Base-by-base conservation (phyloP, 2,329 filamentous ascomycete genomes). In the Aureobasidium sp. region DNA sequence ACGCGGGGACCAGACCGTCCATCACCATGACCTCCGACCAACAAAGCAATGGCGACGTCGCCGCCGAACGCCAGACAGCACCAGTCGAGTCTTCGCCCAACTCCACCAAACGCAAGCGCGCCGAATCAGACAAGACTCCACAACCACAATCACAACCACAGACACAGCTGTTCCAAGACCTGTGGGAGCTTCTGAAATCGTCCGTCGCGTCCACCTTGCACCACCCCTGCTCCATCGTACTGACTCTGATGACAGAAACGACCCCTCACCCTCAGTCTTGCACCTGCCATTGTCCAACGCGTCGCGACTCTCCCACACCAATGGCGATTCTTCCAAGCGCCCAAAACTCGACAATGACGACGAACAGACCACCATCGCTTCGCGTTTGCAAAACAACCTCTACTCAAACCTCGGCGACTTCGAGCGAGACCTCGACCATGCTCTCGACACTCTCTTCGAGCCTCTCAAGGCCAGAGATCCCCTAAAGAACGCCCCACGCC, bases 201-300 rank as follows among this genome's bases (percentile, higher is more conserved):
- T 77, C 71, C n/a, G 63, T 47, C 33, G 42, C 43, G 46, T 50
- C 55, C 13, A 19, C 19, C 11, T n/a, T 11, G 13, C 21, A 21
- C 33, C 29, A 27, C 27, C 17, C 15, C 3, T 8, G 3, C 11
- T n/a, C 15, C 5, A 2, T 38, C 11, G 7, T 50, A 54, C 63
- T 68, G 33, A 69, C 47, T 17, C n/a, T 58, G 9, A 29, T 50
- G 19, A 11, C 50, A 70, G 69, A 38, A 50, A 69, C 61, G 78
- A 80, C 66, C 76, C 75, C 2, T 67, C 70, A 11, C 76, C 77
- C 19, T 78, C 78, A 19, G 74, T 79, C 62, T 71, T 80, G 49
- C 64, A 74, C 31, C 70, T 74, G 58, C 63, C 72, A 19, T 65
- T 78, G 35, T 64, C 65, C 68, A 59, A 63, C 66, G 57, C 51